Conservation (phyloP, 371 early-diverging fungal species). For the Phascolomyces articulosus region DNA sequence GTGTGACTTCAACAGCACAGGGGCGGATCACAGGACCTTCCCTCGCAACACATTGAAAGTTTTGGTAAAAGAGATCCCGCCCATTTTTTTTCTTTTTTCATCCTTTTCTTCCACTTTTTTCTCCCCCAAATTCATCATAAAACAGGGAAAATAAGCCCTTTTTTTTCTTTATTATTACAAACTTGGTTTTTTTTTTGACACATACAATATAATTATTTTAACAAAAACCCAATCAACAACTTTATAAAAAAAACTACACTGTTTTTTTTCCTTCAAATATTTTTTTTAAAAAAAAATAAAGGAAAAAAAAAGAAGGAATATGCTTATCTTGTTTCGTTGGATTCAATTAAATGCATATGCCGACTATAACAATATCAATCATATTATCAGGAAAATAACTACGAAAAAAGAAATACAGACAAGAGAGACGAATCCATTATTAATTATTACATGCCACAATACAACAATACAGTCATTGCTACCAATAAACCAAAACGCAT, state of each 20-base stretch:
- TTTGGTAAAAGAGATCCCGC: not conserved
- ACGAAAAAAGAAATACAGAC: not conserved
- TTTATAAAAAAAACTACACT: not conserved
- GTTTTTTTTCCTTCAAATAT: not conserved
- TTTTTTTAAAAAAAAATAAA: not conserved
- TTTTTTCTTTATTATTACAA: too few species aligned
- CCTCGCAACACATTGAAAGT: too few species aligned
- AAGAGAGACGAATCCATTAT: not conserved
- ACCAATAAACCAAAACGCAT: conserved; percentile 11
- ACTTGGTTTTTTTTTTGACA: too few species aligned
- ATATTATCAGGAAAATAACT: not conserved
- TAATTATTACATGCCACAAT: conserved; percentile 16
- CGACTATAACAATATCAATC: not conserved
- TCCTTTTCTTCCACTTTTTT: not conserved
- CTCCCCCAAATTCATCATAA: too few species aligned
- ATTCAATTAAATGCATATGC: conserved; percentile 1
- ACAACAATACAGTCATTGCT: conserved; percentile 3
- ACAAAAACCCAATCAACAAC: too few species aligned
- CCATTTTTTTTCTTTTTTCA: not conserved
- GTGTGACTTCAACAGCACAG: not conserved
- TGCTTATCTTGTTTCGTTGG: conserved; percentile 12
- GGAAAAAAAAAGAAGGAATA: conserved; percentile 1
- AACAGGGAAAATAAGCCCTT: too few species aligned
- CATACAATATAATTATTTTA: too few species aligned
- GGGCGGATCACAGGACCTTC: not conserved